Conservation (phyloP, 495 filamentous ascomycete genomes). For the Aspergillus olivimuriae region DNA sequence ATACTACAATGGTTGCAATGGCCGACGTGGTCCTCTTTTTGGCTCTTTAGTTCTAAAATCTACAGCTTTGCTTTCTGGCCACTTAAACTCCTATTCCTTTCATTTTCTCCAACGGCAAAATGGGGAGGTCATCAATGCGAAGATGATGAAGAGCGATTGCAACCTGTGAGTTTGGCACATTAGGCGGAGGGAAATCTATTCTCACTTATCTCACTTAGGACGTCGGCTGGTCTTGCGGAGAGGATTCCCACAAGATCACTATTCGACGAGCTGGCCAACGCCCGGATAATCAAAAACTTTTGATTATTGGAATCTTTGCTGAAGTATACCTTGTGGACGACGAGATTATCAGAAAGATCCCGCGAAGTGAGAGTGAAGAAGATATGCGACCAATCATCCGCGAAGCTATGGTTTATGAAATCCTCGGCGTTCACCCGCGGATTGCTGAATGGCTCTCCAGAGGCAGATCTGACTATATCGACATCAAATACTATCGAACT, state of each 20-base stretch:
- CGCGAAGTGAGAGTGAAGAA: conserved; percentile 10
- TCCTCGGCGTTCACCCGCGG: conserved; percentile 11
- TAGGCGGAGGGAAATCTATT: not conserved
- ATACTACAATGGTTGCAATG: not conserved
- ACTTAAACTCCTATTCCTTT: not conserved
- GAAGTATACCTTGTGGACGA: conserved; percentile 10
- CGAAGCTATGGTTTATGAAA: conserved; percentile 11
- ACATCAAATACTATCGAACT: conserved; percentile 10
- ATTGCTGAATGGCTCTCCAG: conserved; percentile 13
- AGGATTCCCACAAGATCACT: not conserved
- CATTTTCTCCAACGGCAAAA: not conserved
- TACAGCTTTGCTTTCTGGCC: not conserved
- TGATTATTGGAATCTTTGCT: conserved; percentile 13
- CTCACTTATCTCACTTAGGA: not conserved
- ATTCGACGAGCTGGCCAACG: not conserved
- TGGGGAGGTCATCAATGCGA: not conserved
- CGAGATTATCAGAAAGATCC: conserved; percentile 8
- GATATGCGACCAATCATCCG: conserved; percentile 11
- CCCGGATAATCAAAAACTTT: conserved; percentile 2
- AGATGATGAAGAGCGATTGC: not conserved
- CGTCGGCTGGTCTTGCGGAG: not conserved
- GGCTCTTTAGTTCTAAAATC: not conserved
- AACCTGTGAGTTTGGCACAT: not conserved
- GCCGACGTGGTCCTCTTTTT: not conserved
- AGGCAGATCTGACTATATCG: conserved; percentile 4